Percentiles rank a stretch among this genome's conserved stretches.
Conservation (phyloP, 805 yeast species). For the Kazachstania kunashirensis region DNA sequence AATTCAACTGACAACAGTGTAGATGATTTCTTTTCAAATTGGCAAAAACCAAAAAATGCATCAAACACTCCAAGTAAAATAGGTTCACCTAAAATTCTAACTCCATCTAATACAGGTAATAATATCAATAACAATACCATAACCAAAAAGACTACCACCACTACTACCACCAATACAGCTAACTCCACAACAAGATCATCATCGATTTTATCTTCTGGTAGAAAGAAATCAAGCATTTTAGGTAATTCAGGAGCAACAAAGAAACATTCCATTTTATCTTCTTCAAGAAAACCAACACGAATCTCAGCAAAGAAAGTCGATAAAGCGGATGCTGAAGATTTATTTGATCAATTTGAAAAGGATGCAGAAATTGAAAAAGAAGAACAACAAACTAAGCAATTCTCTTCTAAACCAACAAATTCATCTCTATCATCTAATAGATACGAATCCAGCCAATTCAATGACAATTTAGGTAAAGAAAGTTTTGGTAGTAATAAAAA, state of each 20-base stretch:
- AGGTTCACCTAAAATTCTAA: not conserved
- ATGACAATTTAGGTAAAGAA: constrained; percentile 6
- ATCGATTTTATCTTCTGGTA: constrained; percentile 19
- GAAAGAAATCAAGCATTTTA: constrained; percentile 16
- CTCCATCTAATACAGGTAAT: not conserved
- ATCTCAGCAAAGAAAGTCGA: constrained; percentile 49
- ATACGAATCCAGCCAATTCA: constrained; percentile 3
- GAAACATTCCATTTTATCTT: constrained; percentile 40
- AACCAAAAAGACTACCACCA: constrained; percentile 2
- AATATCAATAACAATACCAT: not conserved
- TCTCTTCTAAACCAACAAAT: constrained; percentile 1
- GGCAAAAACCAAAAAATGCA: constrained; percentile 69
- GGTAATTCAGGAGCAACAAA: constrained; percentile 18
- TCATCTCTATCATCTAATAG: constrained; percentile 5
- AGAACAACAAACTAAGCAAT: constrained; percentile 31
- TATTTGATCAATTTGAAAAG: constrained; percentile 56
- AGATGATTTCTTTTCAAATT: constrained; percentile 85
- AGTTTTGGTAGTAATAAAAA: no score
- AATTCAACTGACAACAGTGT: constrained; percentile 36
- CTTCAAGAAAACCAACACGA: constrained; percentile 47
- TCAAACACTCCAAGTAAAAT: not conserved
- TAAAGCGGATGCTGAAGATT: constrained; percentile 39
- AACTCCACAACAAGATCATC: constrained; percentile 3
- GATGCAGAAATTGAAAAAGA: constrained; percentile 79
- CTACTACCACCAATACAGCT: not conserved